A percentile compares a stretch with the other conserved stretches of the same genome.
Evolutionary conservation across 495 filamentous ascomycete species (phyloP).

Genomic region (Aspergillus sclerotiicarbonarius): DNA sequence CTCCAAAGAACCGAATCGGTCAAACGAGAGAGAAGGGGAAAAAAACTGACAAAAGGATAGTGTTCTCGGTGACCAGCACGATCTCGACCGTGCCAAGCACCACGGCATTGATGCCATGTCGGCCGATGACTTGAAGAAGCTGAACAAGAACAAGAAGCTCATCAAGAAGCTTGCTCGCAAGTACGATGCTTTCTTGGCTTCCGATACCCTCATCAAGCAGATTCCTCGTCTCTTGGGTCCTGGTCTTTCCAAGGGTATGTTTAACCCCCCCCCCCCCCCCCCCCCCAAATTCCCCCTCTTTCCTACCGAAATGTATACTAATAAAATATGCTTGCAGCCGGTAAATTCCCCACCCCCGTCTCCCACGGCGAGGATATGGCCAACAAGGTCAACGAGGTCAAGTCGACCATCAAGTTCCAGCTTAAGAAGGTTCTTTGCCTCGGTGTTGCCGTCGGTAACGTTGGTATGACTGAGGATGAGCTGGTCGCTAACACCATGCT

Average conservation of each 20-base stretch:
- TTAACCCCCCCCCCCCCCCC: background rate
- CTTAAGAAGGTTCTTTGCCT: constrained; percentile 99
- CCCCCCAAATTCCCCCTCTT: too few species aligned
- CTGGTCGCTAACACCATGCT: constrained; percentile 95
- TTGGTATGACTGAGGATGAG: constrained; percentile 94
- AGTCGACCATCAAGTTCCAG: constrained; percentile 99
- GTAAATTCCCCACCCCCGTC: constrained; percentile 98
- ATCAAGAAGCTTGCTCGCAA: constrained; percentile 99
- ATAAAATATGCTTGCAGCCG: constrained; percentile 62
- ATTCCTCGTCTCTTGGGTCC: constrained; percentile 98
- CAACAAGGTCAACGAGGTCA: constrained; percentile 96
- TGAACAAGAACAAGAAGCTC: constrained; percentile 99
- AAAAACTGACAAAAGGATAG: constrained; percentile 36
- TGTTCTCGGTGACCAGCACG: constrained; percentile 99
- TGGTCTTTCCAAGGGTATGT: constrained; percentile 93
- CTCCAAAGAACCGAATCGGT: background rate
- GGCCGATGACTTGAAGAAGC: constrained; percentile 97
- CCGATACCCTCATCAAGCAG: constrained; percentile 96
- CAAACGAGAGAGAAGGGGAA: background rate
- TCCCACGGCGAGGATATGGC: constrained; percentile 91
- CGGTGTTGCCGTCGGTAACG: constrained; percentile 97
- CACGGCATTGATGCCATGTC: constrained; percentile 96
- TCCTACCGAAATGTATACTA: too few species aligned
- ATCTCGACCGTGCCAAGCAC: constrained; percentile 99
- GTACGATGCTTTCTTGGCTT: constrained; percentile 98